Percentiles rank a stretch among this genome's conserved stretches.
Evolutionary conservation across 1,284 basidiomycete species (phyloP).

Genomic region (Trichosporon sp.): DNA sequence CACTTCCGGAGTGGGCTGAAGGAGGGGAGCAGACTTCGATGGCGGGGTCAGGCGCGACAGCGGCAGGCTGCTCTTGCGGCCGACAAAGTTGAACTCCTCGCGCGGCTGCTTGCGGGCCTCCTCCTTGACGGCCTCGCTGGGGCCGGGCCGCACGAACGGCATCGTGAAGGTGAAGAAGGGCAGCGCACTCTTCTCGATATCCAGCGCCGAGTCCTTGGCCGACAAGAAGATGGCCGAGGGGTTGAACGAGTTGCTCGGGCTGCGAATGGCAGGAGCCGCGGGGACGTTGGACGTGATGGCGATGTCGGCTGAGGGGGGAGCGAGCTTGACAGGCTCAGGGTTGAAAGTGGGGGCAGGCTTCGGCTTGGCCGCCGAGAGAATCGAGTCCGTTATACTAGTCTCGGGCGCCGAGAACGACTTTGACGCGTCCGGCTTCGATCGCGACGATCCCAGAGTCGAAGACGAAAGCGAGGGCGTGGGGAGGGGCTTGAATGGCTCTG

Average conservation of each 20-base stretch:
- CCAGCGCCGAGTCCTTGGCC: conserved; percentile 38
- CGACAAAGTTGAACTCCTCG: conserved; percentile 19
- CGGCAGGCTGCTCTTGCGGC: not conserved
- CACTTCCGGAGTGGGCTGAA: not conserved
- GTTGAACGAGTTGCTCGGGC: conserved; percentile 5
- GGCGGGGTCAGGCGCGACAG: not conserved
- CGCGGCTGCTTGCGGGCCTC: conserved; percentile 5
- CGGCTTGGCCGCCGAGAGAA: conserved; percentile 13
- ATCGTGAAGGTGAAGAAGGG: conserved; percentile 36
- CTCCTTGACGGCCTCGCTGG: conserved; percentile 20
- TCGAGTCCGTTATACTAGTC: conserved; percentile 11
- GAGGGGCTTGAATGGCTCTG: conserved; percentile 26
- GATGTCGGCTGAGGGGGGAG: conserved; percentile 7
- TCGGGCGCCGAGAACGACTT: not conserved
- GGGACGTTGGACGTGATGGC: not conserved
- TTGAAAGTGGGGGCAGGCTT: conserved; percentile 17
- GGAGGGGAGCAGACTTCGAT: not conserved
- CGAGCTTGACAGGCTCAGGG: conserved; percentile 13
- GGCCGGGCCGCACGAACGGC: conserved; percentile 6
- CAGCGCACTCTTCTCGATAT: conserved; percentile 31
- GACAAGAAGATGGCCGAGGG: conserved; percentile 27
- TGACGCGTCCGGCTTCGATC: not conserved
- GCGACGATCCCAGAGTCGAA: conserved; percentile 8
- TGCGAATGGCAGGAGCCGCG: not conserved
- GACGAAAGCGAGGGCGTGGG: conserved; percentile 12